Evolutionary conservation across 345 rosid species (phyloP), one percentile per base, ranked within the genome.

Genomic region (Eucalyptus polyanthemos): DNA sequence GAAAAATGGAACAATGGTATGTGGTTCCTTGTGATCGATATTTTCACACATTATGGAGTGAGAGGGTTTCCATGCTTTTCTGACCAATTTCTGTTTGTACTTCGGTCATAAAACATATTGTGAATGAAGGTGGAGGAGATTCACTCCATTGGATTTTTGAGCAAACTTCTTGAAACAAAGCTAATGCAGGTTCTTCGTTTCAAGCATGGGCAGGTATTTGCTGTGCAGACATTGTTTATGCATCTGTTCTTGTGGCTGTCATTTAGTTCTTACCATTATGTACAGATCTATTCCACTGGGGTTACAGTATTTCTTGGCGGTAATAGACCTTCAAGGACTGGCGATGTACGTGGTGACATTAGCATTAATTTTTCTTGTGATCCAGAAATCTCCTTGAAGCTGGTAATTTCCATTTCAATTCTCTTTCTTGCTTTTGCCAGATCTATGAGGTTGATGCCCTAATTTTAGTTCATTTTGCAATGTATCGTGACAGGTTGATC

Each of bases 361-460:
- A 94, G 96, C 91, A 93, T 97, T 88, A 94, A 93, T 44, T 97
- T 97, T 92, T 96, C 99, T 51, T 97, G 99, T 92, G 99, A 97
- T 93, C 98, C 99, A 81, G 96, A 94, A 87, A 92, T 96, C 91
- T 96, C 98, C 89, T 95, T 95, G 47, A 96, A 94, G 90, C 94
- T 96, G 97, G 99, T 95, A 90, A 15, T 90, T 80, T 53, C 60
- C 86, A 76, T 76, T 87, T 44, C 29, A 21, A 50, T 83, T 9
- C 25, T 81, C 42, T 53, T 37, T 47, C 45, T 88, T 42, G 83
- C 24, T 87, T 81, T n/a, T 45, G 16, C 45, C 45, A 11, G 40
- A 15, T 87, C 53, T 47, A 76, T 37, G 80, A 83, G 37, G 50
- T 86, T 37, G 51, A 81, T 88, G 40, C 49, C 19, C 50, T 80